phyloP scores from a whole-genome alignment of 257 asterid species.

The Haberlea rhodopensis region DNA sequence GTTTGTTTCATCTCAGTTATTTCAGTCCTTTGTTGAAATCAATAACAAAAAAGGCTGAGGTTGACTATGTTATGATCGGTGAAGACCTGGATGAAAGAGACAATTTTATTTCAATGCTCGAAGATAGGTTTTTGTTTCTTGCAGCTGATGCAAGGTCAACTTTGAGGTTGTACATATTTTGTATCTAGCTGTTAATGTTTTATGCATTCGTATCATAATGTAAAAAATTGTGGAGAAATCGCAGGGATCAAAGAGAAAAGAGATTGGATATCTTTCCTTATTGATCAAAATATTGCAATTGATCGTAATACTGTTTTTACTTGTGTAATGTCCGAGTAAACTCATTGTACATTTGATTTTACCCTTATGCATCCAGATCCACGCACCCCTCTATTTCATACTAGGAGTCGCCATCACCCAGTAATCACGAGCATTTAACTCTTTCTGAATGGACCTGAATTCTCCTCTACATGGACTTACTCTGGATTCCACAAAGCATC shows the following conservation, averaged over 20 bases:
- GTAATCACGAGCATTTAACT: too few relatives aligned
- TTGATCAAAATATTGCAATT: too few relatives aligned
- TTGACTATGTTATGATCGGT: slow-evolving; percentile 64
- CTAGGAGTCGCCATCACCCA: too few relatives aligned
- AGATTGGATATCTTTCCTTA: too few relatives aligned
- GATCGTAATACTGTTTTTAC: too few relatives aligned
- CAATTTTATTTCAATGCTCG: slow-evolving; percentile 68
- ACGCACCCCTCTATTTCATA: too few relatives aligned
- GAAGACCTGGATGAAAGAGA: slow-evolving; percentile 91
- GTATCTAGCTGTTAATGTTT: neutral
- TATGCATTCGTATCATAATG: slow-evolving; percentile 12
- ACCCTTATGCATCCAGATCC: too few relatives aligned
- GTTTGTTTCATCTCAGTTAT: slow-evolving; percentile 53
- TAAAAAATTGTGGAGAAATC: neutral
- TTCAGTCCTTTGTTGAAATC: slow-evolving; percentile 95
- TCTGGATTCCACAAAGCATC: too few relatives aligned
- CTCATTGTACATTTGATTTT: too few relatives aligned
- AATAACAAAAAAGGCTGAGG: slow-evolving; percentile 50
- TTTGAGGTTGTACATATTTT: slow-evolving; percentile 56
- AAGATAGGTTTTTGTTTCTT: slow-evolving; percentile 82
- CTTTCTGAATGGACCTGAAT: too few relatives aligned
- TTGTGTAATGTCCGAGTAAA: too few relatives aligned
- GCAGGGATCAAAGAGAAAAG: neutral
- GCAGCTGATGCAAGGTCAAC: slow-evolving; percentile 96
- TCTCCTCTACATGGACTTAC: too few relatives aligned